phyloP scores from a whole-genome alignment of 768 basidiomycete genomes.

The Agaricus subrufescens region DNA sequence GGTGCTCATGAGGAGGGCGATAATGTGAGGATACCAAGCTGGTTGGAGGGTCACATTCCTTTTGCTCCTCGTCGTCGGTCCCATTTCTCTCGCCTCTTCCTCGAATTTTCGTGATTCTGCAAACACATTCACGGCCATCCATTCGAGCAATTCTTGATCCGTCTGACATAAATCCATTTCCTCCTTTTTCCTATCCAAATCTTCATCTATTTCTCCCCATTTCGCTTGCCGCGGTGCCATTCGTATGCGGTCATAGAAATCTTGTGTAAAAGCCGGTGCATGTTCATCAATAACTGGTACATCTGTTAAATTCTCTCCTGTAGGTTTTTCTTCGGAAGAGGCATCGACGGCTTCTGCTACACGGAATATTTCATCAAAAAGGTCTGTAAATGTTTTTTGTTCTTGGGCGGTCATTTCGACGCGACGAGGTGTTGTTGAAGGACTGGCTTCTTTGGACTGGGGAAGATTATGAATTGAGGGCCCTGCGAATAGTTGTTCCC shows the following conservation, averaged over 20 bases:
- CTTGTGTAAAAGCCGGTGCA: slow-evolving; percentile 7
- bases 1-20: slow-evolving; percentile 71
- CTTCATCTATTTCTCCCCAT: slow-evolving; percentile 49
- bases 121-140: slow-evolving; percentile 71
- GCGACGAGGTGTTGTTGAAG: slow-evolving; percentile 6
- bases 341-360: slow-evolving; percentile 3
- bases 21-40: slow-evolving; percentile 66
- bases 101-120: slow-evolving; percentile 49
- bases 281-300: neutral
- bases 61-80: slow-evolving; percentile 17
- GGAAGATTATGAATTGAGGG: neutral
- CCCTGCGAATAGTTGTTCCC: slow-evolving; percentile 15
- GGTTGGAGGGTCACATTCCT: slow-evolving; percentile 44
- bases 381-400: slow-evolving; percentile 22
- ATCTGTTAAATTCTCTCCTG: neutral
- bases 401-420: slow-evolving; percentile 14
- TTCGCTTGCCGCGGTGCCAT: slow-evolving; percentile 51
- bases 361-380: slow-evolving; percentile 10
- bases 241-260: slow-evolving; percentile 47
- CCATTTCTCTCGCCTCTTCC: slow-evolving; percentile 34
- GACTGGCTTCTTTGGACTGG: neutral
- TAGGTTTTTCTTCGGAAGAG: neutral
- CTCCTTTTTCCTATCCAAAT: slow-evolving; percentile 67
- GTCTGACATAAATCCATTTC: slow-evolving; percentile 65
- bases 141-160: slow-evolving; percentile 68